Evolutionary conservation across 2,329 filamentous ascomycete species (phyloP), one percentile per base, ranked within the genome.

Genomic region (Graphilbum fragrans): DNA sequence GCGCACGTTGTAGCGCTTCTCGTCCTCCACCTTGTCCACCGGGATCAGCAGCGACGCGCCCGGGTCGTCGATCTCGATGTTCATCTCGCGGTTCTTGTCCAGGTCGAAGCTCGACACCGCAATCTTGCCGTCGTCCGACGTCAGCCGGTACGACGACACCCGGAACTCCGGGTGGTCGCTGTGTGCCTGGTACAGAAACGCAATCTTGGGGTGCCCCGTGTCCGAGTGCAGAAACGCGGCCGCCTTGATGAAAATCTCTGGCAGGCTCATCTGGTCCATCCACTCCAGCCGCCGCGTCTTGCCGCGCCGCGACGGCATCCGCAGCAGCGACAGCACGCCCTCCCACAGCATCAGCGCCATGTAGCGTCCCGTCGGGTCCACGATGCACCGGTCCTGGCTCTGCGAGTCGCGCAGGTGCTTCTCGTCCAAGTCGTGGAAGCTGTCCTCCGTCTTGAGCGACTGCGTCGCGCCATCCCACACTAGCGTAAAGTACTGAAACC

Each of bases 401-500:
- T 90, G 83, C 8, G 82, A 81, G 54, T 93, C 83, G 40, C 86
- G 69, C 72, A 80, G 74, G 46, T 77, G 70, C 31, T 65, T 70
- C 52, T 80, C 74, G 25, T 70, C 63, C 2, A 62, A 53, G 47
- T 81, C 75, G 33, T 66, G 61, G 33, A 74, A 70, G 2, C 62
- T 50, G 50, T 70, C 64, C 19, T 71, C 56, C 0, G 69, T 74
- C 9, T 72, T 66, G 3, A 81, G 58, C 43, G 65, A 58, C 18
- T 60, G 60, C 5, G 55, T 65, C 56, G 72, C 60, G 1, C 70
- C 54, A 52, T 95, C 79, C 88, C 92, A 98, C 16, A 72, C 78
- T 18, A 94, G 61, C 2, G 86, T 94, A 59, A 96, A 94, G 63
- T 94, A 96, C 53, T 87, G 80, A 51, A 85, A 83, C 42, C 83